Evolutionary conservation across 306 rosid species (phyloP).

Genomic region (Rosa multiflora): DNA sequence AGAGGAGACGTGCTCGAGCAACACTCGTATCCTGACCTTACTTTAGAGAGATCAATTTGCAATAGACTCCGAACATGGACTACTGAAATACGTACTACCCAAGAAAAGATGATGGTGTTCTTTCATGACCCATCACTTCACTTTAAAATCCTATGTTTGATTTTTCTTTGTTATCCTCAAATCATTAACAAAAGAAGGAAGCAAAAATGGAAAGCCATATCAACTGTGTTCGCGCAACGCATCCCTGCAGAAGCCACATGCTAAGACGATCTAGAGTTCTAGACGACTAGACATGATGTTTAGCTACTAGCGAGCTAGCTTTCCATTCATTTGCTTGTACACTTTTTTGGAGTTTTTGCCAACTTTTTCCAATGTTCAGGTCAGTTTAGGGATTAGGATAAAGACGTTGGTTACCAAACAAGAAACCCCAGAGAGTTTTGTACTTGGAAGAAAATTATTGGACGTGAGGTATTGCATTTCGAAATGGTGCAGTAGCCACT

Average conservation of each 20-base stretch:
- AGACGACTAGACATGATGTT: slow-evolving; percentile 9
- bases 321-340: slow-evolving; percentile 4
- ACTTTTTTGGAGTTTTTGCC: background rate
- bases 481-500: background rate
- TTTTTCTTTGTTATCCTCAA: background rate
- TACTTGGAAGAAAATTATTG: background rate
- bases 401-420: background rate
- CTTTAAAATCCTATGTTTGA: background rate
- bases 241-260: background rate
- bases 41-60: slow-evolving; percentile 6
- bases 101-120: slow-evolving; percentile 4
- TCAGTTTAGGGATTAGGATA: background rate
- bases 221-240: background rate
- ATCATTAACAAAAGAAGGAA: background rate
- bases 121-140: slow-evolving; percentile 8
- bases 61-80: slow-evolving; percentile 6
- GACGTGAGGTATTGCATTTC: background rate
- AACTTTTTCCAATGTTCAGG: background rate
- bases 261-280: background rate
- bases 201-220: background rate
- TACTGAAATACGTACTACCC: background rate
- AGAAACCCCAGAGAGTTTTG: background rate
- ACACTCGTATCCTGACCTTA: background rate
- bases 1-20: slow-evolving; percentile 22
- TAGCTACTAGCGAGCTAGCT: slow-evolving; percentile 6